Base-by-base conservation (phyloP, 495 filamentous ascomycete species). In the Amorphotheca resinae region DNA sequence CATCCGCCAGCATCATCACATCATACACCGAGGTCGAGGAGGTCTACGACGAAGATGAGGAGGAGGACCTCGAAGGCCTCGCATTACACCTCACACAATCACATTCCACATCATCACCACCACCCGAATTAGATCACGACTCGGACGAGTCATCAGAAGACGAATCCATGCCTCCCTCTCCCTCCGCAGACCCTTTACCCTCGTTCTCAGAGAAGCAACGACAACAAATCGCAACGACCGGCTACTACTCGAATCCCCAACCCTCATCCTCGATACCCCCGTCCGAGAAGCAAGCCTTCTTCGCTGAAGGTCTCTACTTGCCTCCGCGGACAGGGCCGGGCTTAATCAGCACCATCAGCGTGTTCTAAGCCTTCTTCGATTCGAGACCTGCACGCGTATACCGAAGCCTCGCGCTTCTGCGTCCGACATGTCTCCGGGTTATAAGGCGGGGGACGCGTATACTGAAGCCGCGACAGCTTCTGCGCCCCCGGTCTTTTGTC, bases 161-260 rank as follows among this genome's bases (percentile, higher is more conserved):
- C 57, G 74, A 77, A 52, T 69, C 76, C 22, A 82, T 84, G 70
- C 87, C 88, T 23, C 78, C 82, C n/a, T 93, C 89, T 41, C 88
- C 89, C 36, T 81, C 80, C 3, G 68, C 75, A 1, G 61, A 79
- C 44, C 46, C 64, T 25, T 66, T 87, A 41, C 72, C 81, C 48
- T 65, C 77, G 28, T 84, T 89, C 57, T 68, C 79, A 30, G 73
- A 81, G 51, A 84, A 88, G 67, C 39, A 52, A 41, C 44, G 44
- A 26, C 35, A 26, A 26, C 46, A 48, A 34, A 53, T 53, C 42
- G 49, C 53, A 22, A 56, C 49, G 8, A 46, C 54, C 25, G 45
- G 46, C 17, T 53, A 35, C 50, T 53, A 53, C 42, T 39, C 49
- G 34, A 52, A 52, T 32, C 26, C 45, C 33, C 22, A 22, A 35